Evolutionary conservation across 352 stramenopile species (phyloP), one percentile per base, ranked within the genome.

Genomic region (Globisporangium nunn): DNA sequence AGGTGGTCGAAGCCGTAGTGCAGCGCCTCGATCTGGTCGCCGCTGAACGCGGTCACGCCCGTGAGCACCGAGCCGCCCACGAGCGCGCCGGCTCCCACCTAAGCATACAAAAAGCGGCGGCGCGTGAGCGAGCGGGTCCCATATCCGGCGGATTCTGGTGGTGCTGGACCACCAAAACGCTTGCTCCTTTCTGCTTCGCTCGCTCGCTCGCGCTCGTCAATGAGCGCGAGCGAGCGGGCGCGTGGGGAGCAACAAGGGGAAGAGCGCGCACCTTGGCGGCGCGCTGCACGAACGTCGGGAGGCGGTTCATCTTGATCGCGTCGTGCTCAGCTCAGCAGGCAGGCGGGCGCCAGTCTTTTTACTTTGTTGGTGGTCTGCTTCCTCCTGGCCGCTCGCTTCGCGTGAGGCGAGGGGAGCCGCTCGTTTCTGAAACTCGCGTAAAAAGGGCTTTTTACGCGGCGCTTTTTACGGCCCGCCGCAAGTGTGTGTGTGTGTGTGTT

Each of bases 1-100:
- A 91, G 53, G 71, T 97, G 86, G 68, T 93, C 77, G 56, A 95
- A 97, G 31, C 88, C 88, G 63, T 96, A 97, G 62, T 89, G 63
- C 40, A 89, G 72, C 31, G 87, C 78, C 48, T 91, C 69, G 63
- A 97, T 93, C 72, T 91, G 75, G 64, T 95, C 84, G 50, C 87
- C 85, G 57, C 85, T 94, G 66, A 85, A 84, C 47, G 76, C 71
- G n/a, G 84, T 86, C 58, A 90, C 81, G 56, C 84, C 82, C 10
- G 81, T 91, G 41, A 94, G 62, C 45, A 94, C 81, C 41, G 78
- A 91, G 54, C 78, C 84, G 40, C 78, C 79, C 51, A 94, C 54
- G 39, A 87, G 67, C 62, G 75, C 78, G 48, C 76, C 76, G 31
- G 79, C 82, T 51, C 79, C 80, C 56, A 89, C 70, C 81, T 91